Conservation (phyloP, 1,139 yeast genomes). For the Pichia terricola region DNA sequence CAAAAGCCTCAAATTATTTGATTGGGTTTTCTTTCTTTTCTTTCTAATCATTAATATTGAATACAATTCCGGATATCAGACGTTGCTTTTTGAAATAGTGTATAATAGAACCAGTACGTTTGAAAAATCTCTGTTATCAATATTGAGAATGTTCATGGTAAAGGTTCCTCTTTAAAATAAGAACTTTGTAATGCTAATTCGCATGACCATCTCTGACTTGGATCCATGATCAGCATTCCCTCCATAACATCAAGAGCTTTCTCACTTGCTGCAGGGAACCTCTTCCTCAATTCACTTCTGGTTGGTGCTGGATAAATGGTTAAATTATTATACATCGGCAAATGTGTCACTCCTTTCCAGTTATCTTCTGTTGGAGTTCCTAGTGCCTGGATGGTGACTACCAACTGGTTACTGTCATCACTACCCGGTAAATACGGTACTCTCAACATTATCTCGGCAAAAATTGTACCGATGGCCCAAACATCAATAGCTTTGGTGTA, state of each 20-base stretch:
- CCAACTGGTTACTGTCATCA: conserved; percentile 83
- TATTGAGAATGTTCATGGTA: conserved; percentile 39
- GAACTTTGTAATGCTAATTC: conserved; percentile 55
- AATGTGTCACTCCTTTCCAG: conserved; percentile 84
- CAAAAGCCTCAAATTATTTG: too few species aligned
- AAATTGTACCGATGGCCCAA: conserved; percentile 94
- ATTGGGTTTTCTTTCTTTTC: too few species aligned
- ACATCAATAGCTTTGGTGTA: conserved; percentile 84
- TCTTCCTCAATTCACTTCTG: conserved; percentile 64
- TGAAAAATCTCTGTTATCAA: too few species aligned
- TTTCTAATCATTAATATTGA: too few species aligned
- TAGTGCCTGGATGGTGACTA: conserved; percentile 82
- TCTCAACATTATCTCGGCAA: conserved; percentile 91
- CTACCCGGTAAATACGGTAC: conserved; percentile 92
- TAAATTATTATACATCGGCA: conserved; percentile 67
- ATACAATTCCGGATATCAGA: too few species aligned
- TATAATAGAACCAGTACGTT: too few species aligned
- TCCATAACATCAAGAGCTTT: conserved; percentile 69
- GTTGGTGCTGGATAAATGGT: conserved; percentile 78
- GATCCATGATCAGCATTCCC: conserved; percentile 70
- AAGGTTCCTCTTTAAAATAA: conserved; percentile 67
- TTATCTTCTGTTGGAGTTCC: conserved; percentile 91
- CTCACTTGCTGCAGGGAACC: conserved; percentile 91
- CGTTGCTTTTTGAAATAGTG: too few species aligned
- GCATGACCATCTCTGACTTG: conserved; percentile 61